Evolutionary conservation across 208 protist genomes (phyloP).

Genomic region (Phytomonas serpens): DNA sequence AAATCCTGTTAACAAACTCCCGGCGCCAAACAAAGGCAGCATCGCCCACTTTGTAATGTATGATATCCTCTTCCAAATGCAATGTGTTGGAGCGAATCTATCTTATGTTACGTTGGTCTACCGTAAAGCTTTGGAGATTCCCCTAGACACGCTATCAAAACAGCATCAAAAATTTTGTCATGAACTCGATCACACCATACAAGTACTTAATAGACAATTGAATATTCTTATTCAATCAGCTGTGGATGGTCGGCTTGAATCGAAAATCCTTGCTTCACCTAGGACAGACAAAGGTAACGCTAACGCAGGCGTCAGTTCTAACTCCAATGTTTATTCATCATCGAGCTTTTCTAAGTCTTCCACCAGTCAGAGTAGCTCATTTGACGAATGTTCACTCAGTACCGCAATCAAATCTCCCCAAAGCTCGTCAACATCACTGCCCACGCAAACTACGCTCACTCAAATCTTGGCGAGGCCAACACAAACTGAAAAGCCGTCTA

Average conservation of each 20-base stretch:
- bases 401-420: neutral
- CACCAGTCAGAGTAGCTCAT: neutral
- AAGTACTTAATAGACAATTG: conserved; percentile 48
- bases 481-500: neutral
- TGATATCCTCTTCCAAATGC: conserved; percentile 80
- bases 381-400: neutral
- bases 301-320: neutral
- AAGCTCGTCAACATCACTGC: neutral
- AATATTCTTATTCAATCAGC: conserved; percentile 79
- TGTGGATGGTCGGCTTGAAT: conserved; percentile 42
- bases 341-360: neutral
- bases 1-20: conserved; percentile 71
- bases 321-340: neutral
- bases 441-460: neutral
- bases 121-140: conserved; percentile 39
- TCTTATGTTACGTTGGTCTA: conserved; percentile 56
- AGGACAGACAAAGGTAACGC: neutral
- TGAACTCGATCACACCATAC: conserved; percentile 37
- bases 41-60: conserved; percentile 64
- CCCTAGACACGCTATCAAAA: conserved; percentile 33
- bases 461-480: neutral
- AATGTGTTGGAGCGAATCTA: conserved; percentile 65
- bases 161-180: conserved; percentile 60
- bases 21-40: conserved; percentile 32
- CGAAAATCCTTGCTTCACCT: neutral